Base-by-base conservation (phyloP, 208 protist species). In the Herpetomonas samuelpessoai region DNA sequence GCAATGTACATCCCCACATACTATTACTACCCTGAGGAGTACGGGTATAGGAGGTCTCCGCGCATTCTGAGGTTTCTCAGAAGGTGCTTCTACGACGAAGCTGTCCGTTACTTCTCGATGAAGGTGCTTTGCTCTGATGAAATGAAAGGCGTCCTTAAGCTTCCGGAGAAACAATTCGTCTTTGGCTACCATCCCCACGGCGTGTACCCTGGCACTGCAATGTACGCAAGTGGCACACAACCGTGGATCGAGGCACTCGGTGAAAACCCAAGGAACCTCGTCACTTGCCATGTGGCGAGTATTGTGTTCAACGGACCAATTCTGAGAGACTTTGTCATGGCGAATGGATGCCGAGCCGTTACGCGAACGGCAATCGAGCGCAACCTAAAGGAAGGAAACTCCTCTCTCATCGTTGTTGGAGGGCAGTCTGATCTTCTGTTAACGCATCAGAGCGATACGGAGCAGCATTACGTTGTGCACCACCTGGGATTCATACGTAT, bases 401-500 rank as follows among this genome's bases (percentile, higher is more conserved):
- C 60, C 1, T 31, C 53, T 4, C 18, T 73, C 14, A 10, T 73
- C 6, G 67, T 73, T 2, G 24, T 60, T 28, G 67, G 67, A 19
- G 67, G 67, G 4, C 67, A 73, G 47, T 47, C 67, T n/a, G 67
- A 73, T 14, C 60, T 68, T 26, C 16, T 62, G 7, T 21, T 61
- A 19, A 54, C 46, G 3, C 21, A 19, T 4, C 27, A 22, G 28
- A 44, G 54, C 30, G 19, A 2, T 12, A 51, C 26, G 9, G 55
- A 56, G 46, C 21, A 62, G 7, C 41, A 45, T 49, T 21, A 60
- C 27, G 58, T 52, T 3, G 21, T 27, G 1, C 25, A 68, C 29
- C 67, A 73, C 47, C 44, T 54, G 19, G 67, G 67, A 1, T 73
- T 73, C 61, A 44, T 73, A 14, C 47, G 61, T 6, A 3, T 73